These are phyloP conservation scores for Panaeolus papilionaceus DNA, from an alignment of 768 basidiomycete species.

Conservation along the genomic window DNA sequence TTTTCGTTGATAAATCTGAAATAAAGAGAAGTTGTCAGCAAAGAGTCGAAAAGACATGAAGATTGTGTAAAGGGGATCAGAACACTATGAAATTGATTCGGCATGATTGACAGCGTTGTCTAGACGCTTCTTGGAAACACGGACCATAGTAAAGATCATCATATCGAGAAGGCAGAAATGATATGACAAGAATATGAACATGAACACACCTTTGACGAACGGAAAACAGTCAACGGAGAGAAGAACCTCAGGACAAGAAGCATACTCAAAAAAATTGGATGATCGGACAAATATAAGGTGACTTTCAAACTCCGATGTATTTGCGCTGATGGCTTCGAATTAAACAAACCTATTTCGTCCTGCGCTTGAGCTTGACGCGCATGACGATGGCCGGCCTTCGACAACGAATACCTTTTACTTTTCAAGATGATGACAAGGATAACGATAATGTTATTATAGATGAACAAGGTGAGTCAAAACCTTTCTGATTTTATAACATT, in stretches of 20 bases:
- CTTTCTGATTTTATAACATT: background rate
- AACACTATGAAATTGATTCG: conserved; percentile 73
- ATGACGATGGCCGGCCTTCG: conserved; percentile 44
- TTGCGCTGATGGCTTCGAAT: background rate
- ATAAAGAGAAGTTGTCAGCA: background rate
- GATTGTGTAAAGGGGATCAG: conserved; percentile 51
- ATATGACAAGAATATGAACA: background rate
- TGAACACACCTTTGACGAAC: conserved; percentile 7
- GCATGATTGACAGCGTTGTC: conserved; percentile 86
- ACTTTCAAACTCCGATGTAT: conserved; percentile 1
- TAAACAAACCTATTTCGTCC: conserved; percentile 13
- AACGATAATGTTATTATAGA: conserved; percentile 47
- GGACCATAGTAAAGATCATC: conserved; percentile 92
- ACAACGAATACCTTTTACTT: conserved; percentile 52
- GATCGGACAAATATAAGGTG: conserved; percentile 5
- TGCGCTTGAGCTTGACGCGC: background rate
- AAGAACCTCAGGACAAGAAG: background rate
- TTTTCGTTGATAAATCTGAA: background rate
- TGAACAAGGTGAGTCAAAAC: conserved; percentile 52
- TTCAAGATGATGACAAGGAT: conserved; percentile 36
- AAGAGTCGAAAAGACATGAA: background rate
- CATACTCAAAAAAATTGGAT: background rate
- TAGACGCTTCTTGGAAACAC: conserved; percentile 96
- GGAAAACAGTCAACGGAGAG: background rate
- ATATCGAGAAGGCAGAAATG: conserved; percentile 33